Evolutionary conservation across 2,329 filamentous ascomycete genomes (phyloP), one percentile per base, ranked within the genome.

Genomic region (Tolypocladium album): DNA sequence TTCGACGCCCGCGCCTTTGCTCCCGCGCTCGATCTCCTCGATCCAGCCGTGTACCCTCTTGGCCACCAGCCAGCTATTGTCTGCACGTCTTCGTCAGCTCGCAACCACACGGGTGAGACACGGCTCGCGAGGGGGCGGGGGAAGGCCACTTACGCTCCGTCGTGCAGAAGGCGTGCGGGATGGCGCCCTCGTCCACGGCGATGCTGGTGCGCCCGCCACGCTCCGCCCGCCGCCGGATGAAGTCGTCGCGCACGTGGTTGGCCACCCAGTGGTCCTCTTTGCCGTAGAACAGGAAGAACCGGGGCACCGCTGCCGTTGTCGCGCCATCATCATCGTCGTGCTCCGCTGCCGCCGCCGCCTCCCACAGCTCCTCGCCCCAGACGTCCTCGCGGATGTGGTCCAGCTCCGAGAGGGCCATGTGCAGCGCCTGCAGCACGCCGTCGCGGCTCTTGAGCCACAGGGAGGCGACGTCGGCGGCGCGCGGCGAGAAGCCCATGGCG

Each of bases 231-330:
- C 70, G 70, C 53, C 73, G 74, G 58, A 87, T 82, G 61, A 88
- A 82, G 36, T 76, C 76, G 64, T 87, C 82, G 11, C 85, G 75
- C 55, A 78, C 76, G 57, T 78, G 73, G 56, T 83, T 74, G 3
- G 81, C 80, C 1, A 88, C 82, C 85, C 85, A 88, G 60, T 86
- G 79, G 62, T 88, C 85, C 57, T 80, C 71, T 62, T 79, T 73
- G 2, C 79, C 85, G 64, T 86, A 88, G 57, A 85, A 81, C 63
- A 86, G 78, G 64, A 82, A 80, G 65, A 87, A 82, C 62, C 79
- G 83, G 1, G 78, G 79, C 27, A 70, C 61, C 22, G n/a, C n/a
- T n/a, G n/a, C n/a, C n/a, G n/a, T n/a, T n/a, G n/a, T n/a, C n/a
- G 59, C 60, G 1, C 56, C 63, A 20, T 63, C 65, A 0, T 63